Base-by-base conservation (phyloP, 768 basidiomycete genomes). In the Megacollybia marginata region DNA sequence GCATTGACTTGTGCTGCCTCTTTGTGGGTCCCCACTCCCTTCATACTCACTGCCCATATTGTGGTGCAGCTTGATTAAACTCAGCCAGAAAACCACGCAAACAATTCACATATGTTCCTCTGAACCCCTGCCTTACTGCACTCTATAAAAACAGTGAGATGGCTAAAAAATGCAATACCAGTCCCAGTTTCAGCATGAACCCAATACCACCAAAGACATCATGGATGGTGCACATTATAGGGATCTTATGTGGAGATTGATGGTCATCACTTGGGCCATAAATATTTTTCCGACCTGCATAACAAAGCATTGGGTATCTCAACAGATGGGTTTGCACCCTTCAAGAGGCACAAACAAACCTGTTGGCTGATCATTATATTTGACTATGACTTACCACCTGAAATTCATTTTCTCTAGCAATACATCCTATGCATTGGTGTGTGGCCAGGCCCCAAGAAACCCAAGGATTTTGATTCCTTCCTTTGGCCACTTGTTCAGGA, bases 351-450 rank as follows among this genome's bases (percentile, higher is more conserved):
- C 0, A 55, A 50, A 2, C 49, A 53, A 8, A 64, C 65, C 0
- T 55, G 58, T 9, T 72, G 68, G 57, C 71, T 66, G 0, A 42
- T 72, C 5, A 46, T 72, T n/a, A n/a, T 65, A 0, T 59, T 64
- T 52, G 68, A 69, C 52, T 65, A 60, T 56, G 72, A 71, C 42
- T 53, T 71, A 0, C 66, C 63, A 3, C 68, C 67, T 0, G 55
- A 64, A n/a, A 46, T 58, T 6, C 57, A 56, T 1, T 62, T 58
- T 18, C 64, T 62, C 31, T 38, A 56, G 9, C 38, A 55, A 1
- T 54, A 68, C 32, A 57, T 69, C 9, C 43, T 70, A 2, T 57
- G 54, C 11, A 33, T 69, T 8, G 60, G 63, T 2, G 49, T 67
- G 47, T 65, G 70, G 40, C 70, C 67, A 3, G 64, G 70, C 0